Percentiles rank a stretch among this genome's conserved stretches.
phyloP scores from a whole-genome alignment of 768 basidiomycete species.

The Phanerodontia chrysosporium region DNA sequence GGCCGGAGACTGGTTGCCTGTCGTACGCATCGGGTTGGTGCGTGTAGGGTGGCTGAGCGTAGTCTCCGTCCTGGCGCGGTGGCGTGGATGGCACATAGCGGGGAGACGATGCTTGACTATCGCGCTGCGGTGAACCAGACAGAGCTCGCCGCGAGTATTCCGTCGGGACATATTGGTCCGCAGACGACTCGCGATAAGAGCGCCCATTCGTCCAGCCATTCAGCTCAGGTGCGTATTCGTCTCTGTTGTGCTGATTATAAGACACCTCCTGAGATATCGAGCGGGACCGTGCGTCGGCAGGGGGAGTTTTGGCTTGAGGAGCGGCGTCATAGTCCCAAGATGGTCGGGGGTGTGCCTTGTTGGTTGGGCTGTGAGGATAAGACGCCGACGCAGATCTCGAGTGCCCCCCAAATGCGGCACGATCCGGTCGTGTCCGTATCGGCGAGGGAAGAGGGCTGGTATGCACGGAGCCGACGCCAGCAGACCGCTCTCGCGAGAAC shows the following conservation, averaged over 20 bases:
- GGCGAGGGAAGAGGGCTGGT: constrained; percentile 2
- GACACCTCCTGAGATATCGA: not conserved
- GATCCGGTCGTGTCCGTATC: constrained; percentile 9
- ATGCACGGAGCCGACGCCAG: constrained; percentile 5
- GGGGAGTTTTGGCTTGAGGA: not conserved
- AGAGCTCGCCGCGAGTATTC: too few relatives aligned
- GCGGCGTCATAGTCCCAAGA: not conserved
- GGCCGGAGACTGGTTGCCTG: not conserved
- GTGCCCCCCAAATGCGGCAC: not conserved
- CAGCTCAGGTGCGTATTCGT: not conserved
- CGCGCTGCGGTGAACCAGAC: not conserved
- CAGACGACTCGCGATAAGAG: not conserved
- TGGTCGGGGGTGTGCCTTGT: not conserved
- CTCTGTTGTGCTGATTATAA: not conserved
- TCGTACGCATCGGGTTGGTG: not conserved
- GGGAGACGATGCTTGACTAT: not conserved
- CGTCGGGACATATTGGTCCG: not conserved
- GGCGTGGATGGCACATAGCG: not conserved
- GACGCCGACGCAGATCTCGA: not conserved
- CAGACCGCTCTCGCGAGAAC: constrained; percentile 1
- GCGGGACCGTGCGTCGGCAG: not conserved
- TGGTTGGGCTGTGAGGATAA: not conserved
- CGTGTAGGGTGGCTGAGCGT: not conserved
- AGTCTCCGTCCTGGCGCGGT: not conserved
- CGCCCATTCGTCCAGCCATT: not conserved